Percentiles rank a stretch among this genome's conserved stretches.
Evolutionary conservation across 1,139 yeast genomes (phyloP).

Genomic region (Kodamaea plutei): DNA sequence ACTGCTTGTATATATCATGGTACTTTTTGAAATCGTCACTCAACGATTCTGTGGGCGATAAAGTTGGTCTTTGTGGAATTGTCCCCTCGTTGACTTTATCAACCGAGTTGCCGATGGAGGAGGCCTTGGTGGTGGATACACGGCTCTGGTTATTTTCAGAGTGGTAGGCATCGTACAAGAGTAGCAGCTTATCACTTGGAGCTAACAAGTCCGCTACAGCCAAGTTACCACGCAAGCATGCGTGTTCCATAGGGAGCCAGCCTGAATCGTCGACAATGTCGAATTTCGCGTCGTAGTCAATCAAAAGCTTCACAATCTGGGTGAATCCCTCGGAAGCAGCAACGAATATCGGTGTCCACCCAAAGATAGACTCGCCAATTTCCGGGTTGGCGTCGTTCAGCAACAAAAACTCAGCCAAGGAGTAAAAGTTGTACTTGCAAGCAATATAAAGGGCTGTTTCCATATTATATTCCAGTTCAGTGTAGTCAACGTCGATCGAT

Average conservation of each 20-base stretch:
- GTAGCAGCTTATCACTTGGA: slow-evolving; percentile 37
- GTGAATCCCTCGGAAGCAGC: slow-evolving; percentile 84
- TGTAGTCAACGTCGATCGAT: slow-evolving; percentile 62
- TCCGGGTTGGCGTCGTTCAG: slow-evolving; percentile 66
- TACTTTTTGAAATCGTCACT: slow-evolving; percentile 4
- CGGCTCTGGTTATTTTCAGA: slow-evolving; percentile 37
- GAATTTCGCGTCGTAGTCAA: slow-evolving; percentile 50
- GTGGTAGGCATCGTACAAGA: slow-evolving; percentile 38
- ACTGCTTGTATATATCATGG: slow-evolving; percentile 37
- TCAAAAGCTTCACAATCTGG: slow-evolving; percentile 53
- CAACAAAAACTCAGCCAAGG: slow-evolving; percentile 56
- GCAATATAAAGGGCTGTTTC: slow-evolving; percentile 87
- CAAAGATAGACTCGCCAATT: slow-evolving; percentile 71
- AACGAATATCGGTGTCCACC: slow-evolving; percentile 92
- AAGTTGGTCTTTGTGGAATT: slow-evolving; percentile 15
- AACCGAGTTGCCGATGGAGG: neutral
- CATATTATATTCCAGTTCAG: slow-evolving; percentile 53
- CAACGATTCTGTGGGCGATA: slow-evolving; percentile 15
- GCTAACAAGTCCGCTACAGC: slow-evolving; percentile 58
- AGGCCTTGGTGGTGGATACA: slow-evolving; percentile 10
- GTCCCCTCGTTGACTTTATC: neutral
- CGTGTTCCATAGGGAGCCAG: slow-evolving; percentile 97
- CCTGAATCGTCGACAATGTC: slow-evolving; percentile 77
- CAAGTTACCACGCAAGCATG: slow-evolving; percentile 85
- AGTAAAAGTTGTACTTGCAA: slow-evolving; percentile 55